Percentiles rank a stretch among this genome's conserved stretches.
phyloP scores from a whole-genome alignment of 352 stramenopile genomes.

The Globisporangium megalacanthum region DNA sequence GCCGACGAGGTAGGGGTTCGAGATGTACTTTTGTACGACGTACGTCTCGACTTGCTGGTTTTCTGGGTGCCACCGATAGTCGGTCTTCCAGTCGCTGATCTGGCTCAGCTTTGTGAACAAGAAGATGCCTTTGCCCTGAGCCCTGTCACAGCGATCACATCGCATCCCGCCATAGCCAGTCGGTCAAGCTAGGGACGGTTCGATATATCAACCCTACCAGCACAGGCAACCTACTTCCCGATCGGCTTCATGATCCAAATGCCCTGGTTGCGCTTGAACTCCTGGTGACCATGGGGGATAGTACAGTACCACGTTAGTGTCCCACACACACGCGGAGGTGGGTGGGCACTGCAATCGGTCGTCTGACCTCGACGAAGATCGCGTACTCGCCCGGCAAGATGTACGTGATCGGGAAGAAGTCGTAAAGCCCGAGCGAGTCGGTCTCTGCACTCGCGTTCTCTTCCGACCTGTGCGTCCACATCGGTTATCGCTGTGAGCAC shows the following conservation, averaged over 20 bases:
- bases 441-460: conserved; percentile 17
- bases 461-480: conserved; percentile 26
- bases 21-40: conserved; percentile 93
- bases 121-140: conserved; percentile 92
- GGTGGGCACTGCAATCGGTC: too few relatives aligned
- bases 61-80: conserved; percentile 76
- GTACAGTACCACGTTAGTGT: background rate
- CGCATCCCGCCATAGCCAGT: background rate
- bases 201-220: background rate
- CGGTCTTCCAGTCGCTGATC: conserved; percentile 91
- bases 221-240: conserved; percentile 55
- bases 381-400: conserved; percentile 93
- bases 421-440: conserved; percentile 55
- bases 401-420: conserved; percentile 92
- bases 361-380: conserved; percentile 86
- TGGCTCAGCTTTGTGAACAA: conserved; percentile 92
- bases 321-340: background rate
- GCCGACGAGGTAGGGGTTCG: conserved; percentile 90
- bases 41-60: conserved; percentile 89
- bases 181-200: background rate
- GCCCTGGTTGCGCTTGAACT: conserved; percentile 89
- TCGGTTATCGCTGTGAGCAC: background rate
- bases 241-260: conserved; percentile 98
- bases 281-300: conserved; percentile 16
- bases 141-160: conserved; percentile 27